Evolutionary conservation across 2,329 filamentous ascomycete species (phyloP).

Genomic region (Aureobasidium sp.): DNA sequence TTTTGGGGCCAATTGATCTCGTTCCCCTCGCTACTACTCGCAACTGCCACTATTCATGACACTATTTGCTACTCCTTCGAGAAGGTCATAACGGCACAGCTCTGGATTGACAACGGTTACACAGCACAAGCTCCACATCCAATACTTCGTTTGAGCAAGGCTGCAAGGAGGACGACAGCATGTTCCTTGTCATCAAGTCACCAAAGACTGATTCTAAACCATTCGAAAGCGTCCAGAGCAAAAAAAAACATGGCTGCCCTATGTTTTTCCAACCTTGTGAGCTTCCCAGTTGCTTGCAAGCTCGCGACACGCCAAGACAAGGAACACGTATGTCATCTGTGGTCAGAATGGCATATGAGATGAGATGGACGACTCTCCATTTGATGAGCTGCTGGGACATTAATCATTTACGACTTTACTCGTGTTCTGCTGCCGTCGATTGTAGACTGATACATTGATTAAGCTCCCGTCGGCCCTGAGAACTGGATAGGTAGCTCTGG

Average conservation of each 20-base stretch:
- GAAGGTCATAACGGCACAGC: conserved; percentile 5
- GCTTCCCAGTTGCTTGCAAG: neutral
- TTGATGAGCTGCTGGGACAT: neutral
- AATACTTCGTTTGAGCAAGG: neutral
- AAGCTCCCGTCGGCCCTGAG: neutral
- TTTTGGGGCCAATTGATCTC: conserved; percentile 8
- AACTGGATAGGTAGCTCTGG: neutral
- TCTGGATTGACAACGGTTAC: conserved; percentile 14
- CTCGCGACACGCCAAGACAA: neutral
- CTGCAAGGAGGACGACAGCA: neutral
- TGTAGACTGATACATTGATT: neutral
- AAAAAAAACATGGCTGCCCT: neutral
- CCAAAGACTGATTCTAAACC: neutral
- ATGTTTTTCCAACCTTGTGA: neutral
- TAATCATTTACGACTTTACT: no score
- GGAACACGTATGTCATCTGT: neutral
- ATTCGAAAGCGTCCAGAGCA: neutral
- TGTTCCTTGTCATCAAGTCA: neutral
- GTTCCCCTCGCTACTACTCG: conserved; percentile 11
- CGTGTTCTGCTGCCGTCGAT: neutral
- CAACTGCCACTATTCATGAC: conserved; percentile 13
- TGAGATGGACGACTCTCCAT: neutral
- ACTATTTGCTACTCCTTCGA: conserved; percentile 13
- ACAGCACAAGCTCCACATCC: conserved; percentile 3
- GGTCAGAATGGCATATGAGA: neutral